Evolutionary conservation across 1,284 basidiomycete genomes (phyloP).

Genomic region (Gymnopus androsaceus): DNA sequence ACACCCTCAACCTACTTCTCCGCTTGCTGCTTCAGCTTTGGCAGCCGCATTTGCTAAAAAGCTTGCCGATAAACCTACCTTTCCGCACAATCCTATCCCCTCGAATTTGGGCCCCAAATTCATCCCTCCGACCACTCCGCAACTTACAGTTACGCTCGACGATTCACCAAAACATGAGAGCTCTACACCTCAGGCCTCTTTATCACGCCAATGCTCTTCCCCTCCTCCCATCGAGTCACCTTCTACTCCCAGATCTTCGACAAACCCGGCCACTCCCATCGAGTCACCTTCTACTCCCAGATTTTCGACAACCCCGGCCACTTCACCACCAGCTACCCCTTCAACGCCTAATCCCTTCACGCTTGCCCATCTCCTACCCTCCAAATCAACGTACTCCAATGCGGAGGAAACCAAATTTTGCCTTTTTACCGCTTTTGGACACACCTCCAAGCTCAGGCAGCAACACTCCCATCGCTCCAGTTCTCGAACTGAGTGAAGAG

Average conservation of each 20-base stretch:
- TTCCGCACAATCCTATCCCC: conserved; percentile 5
- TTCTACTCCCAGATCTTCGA: conserved; percentile 8
- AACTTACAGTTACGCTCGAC: background rate
- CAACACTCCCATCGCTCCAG: background rate
- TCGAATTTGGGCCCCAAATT: conserved; percentile 7
- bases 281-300: conserved; percentile 14
- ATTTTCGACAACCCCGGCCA: too few relatives aligned
- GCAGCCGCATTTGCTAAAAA: conserved; percentile 2
- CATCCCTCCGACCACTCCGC: background rate
- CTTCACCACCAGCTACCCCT: conserved; percentile 17
- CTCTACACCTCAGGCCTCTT: too few relatives aligned
- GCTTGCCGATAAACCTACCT: conserved; percentile 1
- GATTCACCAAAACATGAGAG: too few relatives aligned
- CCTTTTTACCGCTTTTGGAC: conserved; percentile 44
- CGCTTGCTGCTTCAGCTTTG: conserved; percentile 1
- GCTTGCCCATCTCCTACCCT: conserved; percentile 32
- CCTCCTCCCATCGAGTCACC: conserved; percentile 3
- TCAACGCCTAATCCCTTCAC: conserved; percentile 22
- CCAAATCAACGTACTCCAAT: conserved; percentile 21
- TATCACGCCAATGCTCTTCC: background rate
- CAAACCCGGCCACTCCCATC: too few relatives aligned
- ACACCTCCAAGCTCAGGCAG: conserved; percentile 26
- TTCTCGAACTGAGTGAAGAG: background rate
- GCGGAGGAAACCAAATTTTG: conserved; percentile 34
- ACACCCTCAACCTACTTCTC: conserved; percentile 4